Evolutionary conservation across 176 grass and related monocot species (phyloP).

Genomic region (Panicum miliaceum): DNA sequence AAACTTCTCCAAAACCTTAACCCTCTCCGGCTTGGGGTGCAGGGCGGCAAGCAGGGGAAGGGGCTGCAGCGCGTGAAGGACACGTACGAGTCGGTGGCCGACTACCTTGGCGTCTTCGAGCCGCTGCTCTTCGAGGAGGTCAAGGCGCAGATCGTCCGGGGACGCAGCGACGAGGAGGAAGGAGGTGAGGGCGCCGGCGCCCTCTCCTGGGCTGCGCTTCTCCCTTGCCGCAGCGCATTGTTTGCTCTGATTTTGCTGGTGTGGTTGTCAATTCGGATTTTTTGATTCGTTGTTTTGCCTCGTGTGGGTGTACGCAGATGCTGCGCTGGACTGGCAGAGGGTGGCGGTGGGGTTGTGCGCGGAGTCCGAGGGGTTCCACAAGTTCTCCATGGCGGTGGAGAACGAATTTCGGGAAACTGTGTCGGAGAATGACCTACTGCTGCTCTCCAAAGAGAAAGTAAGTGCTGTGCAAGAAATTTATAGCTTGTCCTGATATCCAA

Average conservation of each 20-base stretch:
- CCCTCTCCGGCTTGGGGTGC: background rate
- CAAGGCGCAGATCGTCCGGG: slow-evolving; percentile 87
- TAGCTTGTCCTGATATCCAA: background rate
- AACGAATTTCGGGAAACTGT: slow-evolving; percentile 65
- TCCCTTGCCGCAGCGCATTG: background rate
- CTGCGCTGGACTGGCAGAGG: slow-evolving; percentile 70
- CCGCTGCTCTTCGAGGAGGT: slow-evolving; percentile 98
- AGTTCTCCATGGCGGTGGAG: slow-evolving; percentile 59
- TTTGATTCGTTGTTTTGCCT: slow-evolving; percentile 21
- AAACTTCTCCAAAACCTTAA: background rate
- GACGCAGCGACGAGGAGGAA: slow-evolving; percentile 67
- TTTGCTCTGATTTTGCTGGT: background rate
- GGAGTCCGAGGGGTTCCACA: slow-evolving; percentile 82
- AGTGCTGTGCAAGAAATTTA: slow-evolving; percentile 4
- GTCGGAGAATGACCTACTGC: slow-evolving; percentile 87
- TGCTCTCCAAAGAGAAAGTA: slow-evolving; percentile 87
- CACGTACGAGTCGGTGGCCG: slow-evolving; percentile 69
- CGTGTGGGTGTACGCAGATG: slow-evolving; percentile 43
- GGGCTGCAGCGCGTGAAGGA: slow-evolving; percentile 62
- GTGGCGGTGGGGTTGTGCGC: slow-evolving; percentile 41
- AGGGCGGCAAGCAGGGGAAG: slow-evolving; percentile 50
- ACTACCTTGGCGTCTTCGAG: slow-evolving; percentile 80
- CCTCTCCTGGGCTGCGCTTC: background rate
- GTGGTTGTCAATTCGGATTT: background rate
- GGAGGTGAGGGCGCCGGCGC: slow-evolving; percentile 35